Evolutionary conservation across 306 rosid species (phyloP), one percentile per base, ranked within the genome.

Genomic region (Crataegus laevigata): DNA sequence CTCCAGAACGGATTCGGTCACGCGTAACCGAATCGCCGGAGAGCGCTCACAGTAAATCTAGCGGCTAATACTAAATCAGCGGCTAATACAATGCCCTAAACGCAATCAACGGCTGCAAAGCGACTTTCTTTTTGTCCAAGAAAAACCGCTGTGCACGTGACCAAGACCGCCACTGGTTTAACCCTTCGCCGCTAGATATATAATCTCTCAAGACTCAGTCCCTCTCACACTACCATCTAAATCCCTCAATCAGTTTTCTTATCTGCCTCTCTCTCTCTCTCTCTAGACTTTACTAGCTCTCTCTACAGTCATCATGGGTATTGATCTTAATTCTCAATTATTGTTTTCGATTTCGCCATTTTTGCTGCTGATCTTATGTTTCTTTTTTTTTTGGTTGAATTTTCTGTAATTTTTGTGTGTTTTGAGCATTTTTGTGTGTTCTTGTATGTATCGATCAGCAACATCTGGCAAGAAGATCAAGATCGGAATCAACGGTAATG

Each of bases 401-500:
- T 43, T 47, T 38, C 4, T 14, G 47, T 28, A 8, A 32, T 3
- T 9, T 43, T 4, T 40, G 21, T 60, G 15, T 28, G 12, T 0
- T 59, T 51, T 25, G 29, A 28, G 8, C 29, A 3, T n/a, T 15
- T 14, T 17, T 57, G 1, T 19, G 11, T 52, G 9, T 2, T 61
- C 66, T 73, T 55, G 13, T 83, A 45, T 50, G 55, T 22, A 24
- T 36, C 55, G 66, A 60, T n/a, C 96, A 92, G 87, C 86, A 22
- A 62, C 90, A 47, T 47, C 54, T 17, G 85, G 63, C 84, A 91
- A 87, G 90, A 92, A 92, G 87, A 88, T 92, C 65, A 92, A 71
- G 88, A 90, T 92, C 80, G 97, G 97, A 22, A 92, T 92, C 83
- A 92, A 92, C 60, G 97, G 97, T 92, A 83, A 79, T 61, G 30